Evolutionary conservation across 352 stramenopile species (phyloP).

Genomic region (Pythium myriotylum): DNA sequence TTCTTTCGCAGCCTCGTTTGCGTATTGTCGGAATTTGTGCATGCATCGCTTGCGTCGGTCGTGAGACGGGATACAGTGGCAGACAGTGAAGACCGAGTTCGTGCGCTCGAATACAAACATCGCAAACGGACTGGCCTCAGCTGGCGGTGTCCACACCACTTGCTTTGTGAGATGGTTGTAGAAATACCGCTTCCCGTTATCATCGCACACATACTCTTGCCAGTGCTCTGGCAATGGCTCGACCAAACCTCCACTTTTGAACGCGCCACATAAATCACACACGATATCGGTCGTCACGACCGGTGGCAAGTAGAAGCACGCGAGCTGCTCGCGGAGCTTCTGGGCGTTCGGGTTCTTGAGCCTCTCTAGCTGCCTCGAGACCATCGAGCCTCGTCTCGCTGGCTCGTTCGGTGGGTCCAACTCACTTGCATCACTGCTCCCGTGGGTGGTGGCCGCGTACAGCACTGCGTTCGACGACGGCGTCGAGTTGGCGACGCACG

Average conservation of each 20-base stretch:
- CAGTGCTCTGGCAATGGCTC: conserved; percentile 40
- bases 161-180: conserved; percentile 41
- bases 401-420: not conserved
- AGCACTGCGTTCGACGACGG: conserved; percentile 36
- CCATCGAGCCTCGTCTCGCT: conserved; percentile 5
- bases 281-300: conserved; percentile 54
- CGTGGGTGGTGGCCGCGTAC: conserved; percentile 29
- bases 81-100: conserved; percentile 61
- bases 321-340: conserved; percentile 33
- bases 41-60: conserved; percentile 49
- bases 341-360: conserved; percentile 17
- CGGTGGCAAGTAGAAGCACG: conserved; percentile 49
- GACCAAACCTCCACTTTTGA: conserved; percentile 39
- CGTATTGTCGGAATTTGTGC: conserved; percentile 58
- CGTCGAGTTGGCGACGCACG: conserved; percentile 30
- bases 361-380: conserved; percentile 17
- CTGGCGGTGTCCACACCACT: conserved; percentile 50
- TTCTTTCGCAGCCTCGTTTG: conserved; percentile 35
- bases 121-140: conserved; percentile 38
- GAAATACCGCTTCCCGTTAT: conserved; percentile 53
- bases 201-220: conserved; percentile 54
- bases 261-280: conserved; percentile 51
- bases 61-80: conserved; percentile 57
- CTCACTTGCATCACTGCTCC: not conserved
- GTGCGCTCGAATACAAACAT: conserved; percentile 57